phyloP scores from a whole-genome alignment of 306 rosid species.

The Cicer cuneatum region DNA sequence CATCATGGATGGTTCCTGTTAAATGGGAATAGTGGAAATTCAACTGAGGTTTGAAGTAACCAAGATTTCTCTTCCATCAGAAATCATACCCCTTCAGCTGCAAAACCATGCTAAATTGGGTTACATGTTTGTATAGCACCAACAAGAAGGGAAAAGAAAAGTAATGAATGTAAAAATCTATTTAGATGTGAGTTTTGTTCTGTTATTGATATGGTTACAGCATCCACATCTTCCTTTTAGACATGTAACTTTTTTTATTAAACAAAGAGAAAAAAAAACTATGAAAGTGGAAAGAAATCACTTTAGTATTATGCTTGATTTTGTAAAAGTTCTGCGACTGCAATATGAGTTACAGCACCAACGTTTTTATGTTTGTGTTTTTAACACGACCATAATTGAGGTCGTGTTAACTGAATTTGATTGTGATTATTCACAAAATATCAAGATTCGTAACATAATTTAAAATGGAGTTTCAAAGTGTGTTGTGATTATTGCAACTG shows the following conservation, averaged over 20 bases:
- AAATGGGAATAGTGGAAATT: conserved; percentile 45
- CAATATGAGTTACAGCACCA: no score
- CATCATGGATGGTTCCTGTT: conserved; percentile 40
- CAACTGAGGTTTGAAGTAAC: conserved; percentile 37
- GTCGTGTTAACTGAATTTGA: no score
- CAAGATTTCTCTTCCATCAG: conserved; percentile 54
- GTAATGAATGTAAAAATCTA: conserved; percentile 53
- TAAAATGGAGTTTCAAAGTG: no score
- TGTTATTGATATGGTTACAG: conserved; percentile 32
- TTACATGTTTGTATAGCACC: conserved; percentile 61
- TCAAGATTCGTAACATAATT: no score
- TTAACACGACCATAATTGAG: no score
- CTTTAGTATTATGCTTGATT: conserved; percentile 11
- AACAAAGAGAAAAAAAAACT: background rate
- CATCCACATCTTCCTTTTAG: conserved; percentile 42
- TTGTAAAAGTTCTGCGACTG: no score
- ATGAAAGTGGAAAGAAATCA: conserved; percentile 24
- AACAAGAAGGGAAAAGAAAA: conserved; percentile 19
- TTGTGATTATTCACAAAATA: no score
- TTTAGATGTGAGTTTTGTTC: conserved; percentile 50
- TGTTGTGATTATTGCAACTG: no score
- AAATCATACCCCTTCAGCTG: conserved; percentile 43
- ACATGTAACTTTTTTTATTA: background rate
- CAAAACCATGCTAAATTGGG: conserved; percentile 50
- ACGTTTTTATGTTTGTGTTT: no score